A percentile compares a stretch with the other conserved stretches of the same genome.
Evolutionary conservation across 331 rosid genomes (phyloP).

Genomic region (Arachis monticola): DNA sequence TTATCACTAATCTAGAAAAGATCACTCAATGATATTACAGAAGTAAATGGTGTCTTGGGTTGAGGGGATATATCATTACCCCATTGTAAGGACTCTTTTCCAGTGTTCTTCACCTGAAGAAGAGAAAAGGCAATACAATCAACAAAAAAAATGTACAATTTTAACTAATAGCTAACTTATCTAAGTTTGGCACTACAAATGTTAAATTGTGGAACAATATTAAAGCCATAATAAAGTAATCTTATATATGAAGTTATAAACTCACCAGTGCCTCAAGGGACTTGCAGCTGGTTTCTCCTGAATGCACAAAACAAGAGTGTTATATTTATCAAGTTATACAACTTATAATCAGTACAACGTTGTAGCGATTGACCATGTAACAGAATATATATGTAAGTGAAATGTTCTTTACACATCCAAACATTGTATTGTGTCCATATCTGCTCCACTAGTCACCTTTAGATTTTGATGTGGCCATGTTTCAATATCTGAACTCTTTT

Average conservation of each 20-base stretch:
- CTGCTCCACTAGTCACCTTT: too few relatives aligned
- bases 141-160: not conserved
- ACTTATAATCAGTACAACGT: not conserved
- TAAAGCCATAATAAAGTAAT: too few relatives aligned
- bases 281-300: conserved; percentile 77
- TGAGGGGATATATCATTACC: conserved; percentile 51
- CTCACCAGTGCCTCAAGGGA: conserved; percentile 92
- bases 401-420: too few relatives aligned
- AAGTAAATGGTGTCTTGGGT: conserved; percentile 1
- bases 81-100: conserved; percentile 92
- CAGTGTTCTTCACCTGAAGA: conserved; percentile 75
- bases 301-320: conserved; percentile 22
- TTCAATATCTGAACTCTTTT: too few relatives aligned
- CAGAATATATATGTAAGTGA: too few relatives aligned
- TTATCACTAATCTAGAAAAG: not conserved
- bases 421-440: too few relatives aligned
- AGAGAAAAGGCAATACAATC: not conserved
- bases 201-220: too few relatives aligned
- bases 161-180: not conserved
- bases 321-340: not conserved
- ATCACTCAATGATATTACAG: not conserved
- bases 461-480: too few relatives aligned
- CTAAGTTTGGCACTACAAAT: not conserved
- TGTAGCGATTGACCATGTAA: not conserved
- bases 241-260: not conserved